Evolutionary conservation across 805 yeast genomes (phyloP).

Genomic region (Yarrowia deformans): DNA sequence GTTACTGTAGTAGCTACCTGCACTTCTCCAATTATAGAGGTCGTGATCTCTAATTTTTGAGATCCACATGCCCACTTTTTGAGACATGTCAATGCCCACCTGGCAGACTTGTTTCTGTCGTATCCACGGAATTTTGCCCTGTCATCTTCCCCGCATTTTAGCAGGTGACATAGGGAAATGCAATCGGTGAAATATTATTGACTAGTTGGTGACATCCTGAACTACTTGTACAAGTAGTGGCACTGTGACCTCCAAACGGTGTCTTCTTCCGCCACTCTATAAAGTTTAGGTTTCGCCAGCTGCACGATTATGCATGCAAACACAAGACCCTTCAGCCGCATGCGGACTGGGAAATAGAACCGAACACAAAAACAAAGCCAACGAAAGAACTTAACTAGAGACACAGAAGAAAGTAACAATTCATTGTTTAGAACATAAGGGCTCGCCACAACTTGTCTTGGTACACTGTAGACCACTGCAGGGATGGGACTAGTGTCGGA

Average conservation of each 20-base stretch:
- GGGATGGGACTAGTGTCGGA: no score
- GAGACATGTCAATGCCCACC: conserved; percentile 2
- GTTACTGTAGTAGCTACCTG: no score
- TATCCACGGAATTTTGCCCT: conserved; percentile 3
- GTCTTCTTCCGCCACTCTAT: background rate
- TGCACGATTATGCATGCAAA: conserved; percentile 6
- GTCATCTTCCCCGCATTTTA: conserved; percentile 16
- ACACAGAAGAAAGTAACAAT: background rate
- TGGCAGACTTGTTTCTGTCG: background rate
- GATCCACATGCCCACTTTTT: conserved; percentile 4
- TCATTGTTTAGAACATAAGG: background rate
- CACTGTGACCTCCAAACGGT: background rate
- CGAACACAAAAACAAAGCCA: background rate
- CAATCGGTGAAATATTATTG: background rate
- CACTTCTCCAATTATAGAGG: no score
- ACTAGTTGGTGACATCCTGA: background rate
- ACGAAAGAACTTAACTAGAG: background rate
- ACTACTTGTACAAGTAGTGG: no score
- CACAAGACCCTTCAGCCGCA: conserved; percentile 18
- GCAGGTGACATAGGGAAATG: background rate
- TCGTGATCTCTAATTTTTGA: no score
- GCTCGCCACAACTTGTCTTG: background rate
- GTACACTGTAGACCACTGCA: background rate
- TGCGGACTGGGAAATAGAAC: background rate
- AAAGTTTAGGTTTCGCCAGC: background rate